Percentiles rank a stretch among this genome's conserved stretches.
Evolutionary conservation across 331 rosid species (phyloP).

Genomic region (Ulmus americana): DNA sequence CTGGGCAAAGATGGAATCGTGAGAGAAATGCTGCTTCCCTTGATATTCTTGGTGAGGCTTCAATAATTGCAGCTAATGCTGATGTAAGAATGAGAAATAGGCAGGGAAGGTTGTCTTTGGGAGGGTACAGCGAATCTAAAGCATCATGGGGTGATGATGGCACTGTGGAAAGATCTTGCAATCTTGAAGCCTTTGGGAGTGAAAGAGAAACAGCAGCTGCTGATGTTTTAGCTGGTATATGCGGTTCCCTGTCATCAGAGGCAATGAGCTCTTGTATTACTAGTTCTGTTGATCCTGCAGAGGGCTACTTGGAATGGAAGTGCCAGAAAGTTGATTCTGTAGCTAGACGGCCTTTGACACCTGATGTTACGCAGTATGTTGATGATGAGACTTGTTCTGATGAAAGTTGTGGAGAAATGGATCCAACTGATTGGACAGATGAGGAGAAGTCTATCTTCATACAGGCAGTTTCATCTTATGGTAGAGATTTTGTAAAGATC

Average conservation of each 20-base stretch:
- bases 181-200: slow-evolving; percentile 51
- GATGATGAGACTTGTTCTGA: slow-evolving; percentile 87
- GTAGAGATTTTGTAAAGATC: slow-evolving; percentile 65
- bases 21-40: slow-evolving; percentile 65
- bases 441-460: slow-evolving; percentile 71
- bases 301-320: slow-evolving; percentile 45
- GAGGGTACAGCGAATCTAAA: slow-evolving; percentile 40
- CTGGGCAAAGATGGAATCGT: slow-evolving; percentile 72
- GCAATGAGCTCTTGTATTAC: slow-evolving; percentile 78
- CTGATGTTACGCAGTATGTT: slow-evolving; percentile 40
- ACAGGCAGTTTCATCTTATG: slow-evolving; percentile 77
- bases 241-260: slow-evolving; percentile 79
- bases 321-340: slow-evolving; percentile 37
- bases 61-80: slow-evolving; percentile 57
- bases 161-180: slow-evolving; percentile 35
- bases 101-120: slow-evolving; percentile 39
- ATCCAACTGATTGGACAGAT: slow-evolving; percentile 79
- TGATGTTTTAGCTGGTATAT: slow-evolving; percentile 88
- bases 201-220: slow-evolving; percentile 84
- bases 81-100: slow-evolving; percentile 39
- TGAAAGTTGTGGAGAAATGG: slow-evolving; percentile 88
- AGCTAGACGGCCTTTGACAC: slow-evolving; percentile 29
- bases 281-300: slow-evolving; percentile 60
- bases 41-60: slow-evolving; percentile 82
- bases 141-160: slow-evolving; percentile 32